phyloP scores from a whole-genome alignment of 2,329 filamentous ascomycete genomes.

The Fusarium sp. region DNA sequence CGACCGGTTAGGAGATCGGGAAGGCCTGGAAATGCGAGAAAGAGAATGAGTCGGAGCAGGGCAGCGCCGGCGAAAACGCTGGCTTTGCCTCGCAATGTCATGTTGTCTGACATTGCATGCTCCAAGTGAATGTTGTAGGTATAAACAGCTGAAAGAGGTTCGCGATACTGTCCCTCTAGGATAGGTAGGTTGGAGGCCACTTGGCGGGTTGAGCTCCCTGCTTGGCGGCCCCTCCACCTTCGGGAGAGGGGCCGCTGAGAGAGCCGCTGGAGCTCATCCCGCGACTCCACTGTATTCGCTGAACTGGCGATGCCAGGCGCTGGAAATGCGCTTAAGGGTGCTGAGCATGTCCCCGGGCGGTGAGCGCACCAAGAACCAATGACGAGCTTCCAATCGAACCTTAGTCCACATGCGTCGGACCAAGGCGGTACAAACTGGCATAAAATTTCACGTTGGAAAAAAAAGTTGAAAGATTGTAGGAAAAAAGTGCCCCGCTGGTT shows the following conservation, averaged over 20 bases:
- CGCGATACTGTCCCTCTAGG: slow-evolving; percentile 9
- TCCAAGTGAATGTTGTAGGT: slow-evolving; percentile 40
- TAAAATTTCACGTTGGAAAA: slow-evolving; percentile 50
- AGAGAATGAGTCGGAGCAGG: slow-evolving; percentile 81
- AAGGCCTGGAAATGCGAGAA: slow-evolving; percentile 82
- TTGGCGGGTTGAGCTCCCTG: slow-evolving; percentile 46
- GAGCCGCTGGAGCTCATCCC: slow-evolving; percentile 31
- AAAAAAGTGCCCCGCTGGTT: slow-evolving; percentile 51
- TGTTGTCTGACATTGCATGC: slow-evolving; percentile 53
- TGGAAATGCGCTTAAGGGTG: slow-evolving; percentile 12
- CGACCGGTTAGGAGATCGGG: slow-evolving; percentile 88
- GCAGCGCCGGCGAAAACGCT: slow-evolving; percentile 80
- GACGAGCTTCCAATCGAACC: neutral
- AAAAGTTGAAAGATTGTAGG: slow-evolving; percentile 50
- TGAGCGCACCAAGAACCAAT: slow-evolving; percentile 21
- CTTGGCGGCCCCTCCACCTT: slow-evolving; percentile 38
- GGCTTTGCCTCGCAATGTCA: slow-evolving; percentile 57
- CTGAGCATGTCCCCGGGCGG: slow-evolving; percentile 28
- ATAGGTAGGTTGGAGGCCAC: slow-evolving; percentile 45
- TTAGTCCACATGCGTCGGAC: slow-evolving; percentile 7
- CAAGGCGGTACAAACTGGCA: slow-evolving; percentile 50
- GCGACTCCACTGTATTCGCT: slow-evolving; percentile 29
- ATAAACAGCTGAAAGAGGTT: slow-evolving; percentile 38
- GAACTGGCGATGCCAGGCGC: slow-evolving; percentile 26
- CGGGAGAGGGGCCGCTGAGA: slow-evolving; percentile 41